Evolutionary conservation across 2,329 filamentous ascomycete genomes (phyloP).

Genomic region (Didymella arachidicola): DNA sequence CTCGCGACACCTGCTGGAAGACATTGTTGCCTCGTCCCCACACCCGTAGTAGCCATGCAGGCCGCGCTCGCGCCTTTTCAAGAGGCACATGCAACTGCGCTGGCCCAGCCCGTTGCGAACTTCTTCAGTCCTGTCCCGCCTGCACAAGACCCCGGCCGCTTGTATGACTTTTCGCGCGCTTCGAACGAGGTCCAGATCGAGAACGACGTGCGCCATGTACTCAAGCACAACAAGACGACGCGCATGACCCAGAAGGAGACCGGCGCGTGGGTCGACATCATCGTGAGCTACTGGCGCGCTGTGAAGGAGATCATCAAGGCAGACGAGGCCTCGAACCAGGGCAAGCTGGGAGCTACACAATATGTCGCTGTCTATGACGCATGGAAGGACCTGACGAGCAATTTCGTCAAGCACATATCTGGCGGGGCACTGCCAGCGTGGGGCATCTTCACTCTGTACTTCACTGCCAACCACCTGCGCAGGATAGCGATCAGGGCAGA

Average conservation of each 20-base stretch:
- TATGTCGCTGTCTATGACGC: slow-evolving; percentile 85
- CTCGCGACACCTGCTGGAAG: slow-evolving; percentile 9
- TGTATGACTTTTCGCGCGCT: slow-evolving; percentile 74
- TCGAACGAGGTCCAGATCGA: slow-evolving; percentile 72
- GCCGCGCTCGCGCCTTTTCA: slow-evolving; percentile 76
- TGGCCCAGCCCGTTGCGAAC: slow-evolving; percentile 76
- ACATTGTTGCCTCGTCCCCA: background rate
- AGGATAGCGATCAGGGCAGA: slow-evolving; percentile 92
- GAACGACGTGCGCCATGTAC: slow-evolving; percentile 72
- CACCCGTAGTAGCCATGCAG: slow-evolving; percentile 65
- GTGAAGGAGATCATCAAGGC: slow-evolving; percentile 74
- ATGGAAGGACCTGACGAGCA: slow-evolving; percentile 85
- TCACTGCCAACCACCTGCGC: slow-evolving; percentile 84
- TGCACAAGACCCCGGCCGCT: slow-evolving; percentile 66
- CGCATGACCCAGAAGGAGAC: slow-evolving; percentile 72
- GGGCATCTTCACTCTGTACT: slow-evolving; percentile 91
- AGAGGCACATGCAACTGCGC: slow-evolving; percentile 67
- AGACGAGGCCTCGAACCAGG: slow-evolving; percentile 62
- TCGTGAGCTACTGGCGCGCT: slow-evolving; percentile 83
- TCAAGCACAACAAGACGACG: slow-evolving; percentile 69
- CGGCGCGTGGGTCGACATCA: slow-evolving; percentile 87
- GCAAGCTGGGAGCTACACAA: slow-evolving; percentile 59
- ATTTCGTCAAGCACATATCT: slow-evolving; percentile 81
- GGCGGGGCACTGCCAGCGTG: slow-evolving; percentile 80
- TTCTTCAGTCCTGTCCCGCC: slow-evolving; percentile 77